Base-by-base conservation (phyloP, 208 protist genomes). In the Perkinsela sp. region DNA sequence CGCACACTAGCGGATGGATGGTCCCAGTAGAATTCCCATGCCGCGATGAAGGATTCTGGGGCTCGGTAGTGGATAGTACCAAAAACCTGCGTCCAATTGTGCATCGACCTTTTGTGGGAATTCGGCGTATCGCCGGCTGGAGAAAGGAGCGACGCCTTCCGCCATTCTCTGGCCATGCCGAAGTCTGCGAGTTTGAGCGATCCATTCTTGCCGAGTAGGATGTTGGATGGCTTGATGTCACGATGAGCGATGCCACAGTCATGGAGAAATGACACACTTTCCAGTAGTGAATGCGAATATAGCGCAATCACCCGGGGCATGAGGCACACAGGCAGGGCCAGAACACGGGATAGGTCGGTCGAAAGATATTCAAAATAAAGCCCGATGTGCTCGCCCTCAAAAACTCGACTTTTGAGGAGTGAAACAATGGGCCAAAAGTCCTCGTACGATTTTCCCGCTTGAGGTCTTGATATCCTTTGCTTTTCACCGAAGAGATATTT, bases 161-260 rank as follows among this genome's bases (percentile, higher is more conserved):
- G 40, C 40, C 40, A 57, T 57, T 57, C 40, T 22, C 40, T 6
- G 6, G 40, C 40, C 40, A 57, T 57, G 28, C 79, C 79, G 72
- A 83, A 83, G 72, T 80, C 77, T 30, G 76, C 48, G 13, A 83
- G 30, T 71, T 79, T 81, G 28, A 77, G 70, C 15, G 72, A 76
- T 30, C 77, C 76, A 66, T 81, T 72, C 0, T 68, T 67, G 28
- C 72, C 73, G 31, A 87, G 74, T n/a, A 88, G 73, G 68, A 90
- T 73, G 73, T 90, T 88, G 48, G 82, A 75, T 1, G 80, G 80
- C 70, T 90, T 88, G 66, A 90, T 84, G 71, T 90, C 84, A 22
- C 82, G 72, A 69, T 90, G 80, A 15, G 81, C 74, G 29, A 89
- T 30, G 1, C 71, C 71, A 32, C 72, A 74, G n/a, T 67, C 30